Evolutionary conservation across 331 rosid genomes (phyloP), one percentile per base, ranked within the genome.

Genomic region (Quercus phellos): DNA sequence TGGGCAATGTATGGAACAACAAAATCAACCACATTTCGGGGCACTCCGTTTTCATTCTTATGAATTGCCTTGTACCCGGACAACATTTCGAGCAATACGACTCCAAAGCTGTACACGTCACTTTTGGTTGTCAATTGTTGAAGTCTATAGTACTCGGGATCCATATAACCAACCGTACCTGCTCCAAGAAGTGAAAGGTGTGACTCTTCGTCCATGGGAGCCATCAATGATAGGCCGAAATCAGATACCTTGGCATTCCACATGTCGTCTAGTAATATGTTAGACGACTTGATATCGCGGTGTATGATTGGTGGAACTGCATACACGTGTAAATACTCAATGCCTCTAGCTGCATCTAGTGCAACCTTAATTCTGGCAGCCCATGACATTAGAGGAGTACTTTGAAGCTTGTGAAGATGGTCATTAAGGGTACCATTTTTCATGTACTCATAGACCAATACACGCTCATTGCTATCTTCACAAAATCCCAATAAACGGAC

Each of bases 101-200:
- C 94, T 0, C 99, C 98, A 4, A 94, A 94, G 54, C 99, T 94
- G 50, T 94, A 94, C 18, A 94, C 99, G 13, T 94, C 98, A 13
- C 93, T 94, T 77, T 94, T 94, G 0, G 92, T 67, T 0, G 97
- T 94, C 22, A 94, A 42, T 9, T 82, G 88, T 4, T 90, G 98
- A 61, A 92, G 93, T 21, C 97, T 78, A 2, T 90, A 94, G 76
- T 94, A 94, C 68, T 91, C 99, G 0, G 99, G 99, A 26, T 94
- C 99, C 79, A 94, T 94, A 84, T 94, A 94, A 0, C 99, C 99
- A 2, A 94, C 89, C 0, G 99, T 92, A 1, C 99, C 98, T 2
- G 98, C 99, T 0, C 93, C 99, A 0, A 80, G 80, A 8, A 91
- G 82, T 0, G 97, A 91, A 24, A 90, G 88, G 38, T 88, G 94